Evolutionary conservation across 2,329 filamentous ascomycete species (phyloP).

Genomic region (Xylariaceae sp.): DNA sequence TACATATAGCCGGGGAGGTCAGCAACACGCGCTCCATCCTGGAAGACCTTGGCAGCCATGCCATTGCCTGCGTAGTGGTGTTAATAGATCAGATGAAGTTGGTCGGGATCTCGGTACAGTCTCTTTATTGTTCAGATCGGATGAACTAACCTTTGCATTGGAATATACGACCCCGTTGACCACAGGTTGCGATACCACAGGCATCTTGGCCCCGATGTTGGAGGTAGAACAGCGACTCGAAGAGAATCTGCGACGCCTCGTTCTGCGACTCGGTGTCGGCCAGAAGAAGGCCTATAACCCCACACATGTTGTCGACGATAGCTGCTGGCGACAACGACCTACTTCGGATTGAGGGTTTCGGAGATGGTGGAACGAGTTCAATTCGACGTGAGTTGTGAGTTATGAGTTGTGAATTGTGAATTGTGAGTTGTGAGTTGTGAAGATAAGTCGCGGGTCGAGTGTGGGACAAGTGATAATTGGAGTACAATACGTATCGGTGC

Average conservation of each 20-base stretch:
- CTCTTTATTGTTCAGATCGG: background rate
- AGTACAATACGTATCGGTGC: too few relatives aligned
- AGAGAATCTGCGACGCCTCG: conserved; percentile 17
- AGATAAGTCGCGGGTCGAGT: background rate
- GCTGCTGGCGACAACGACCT: background rate
- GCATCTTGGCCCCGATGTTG: conserved; percentile 40
- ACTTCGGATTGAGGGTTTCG: background rate
- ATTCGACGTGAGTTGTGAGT: background rate
- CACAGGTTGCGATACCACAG: conserved; percentile 68
- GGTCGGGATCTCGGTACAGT: background rate
- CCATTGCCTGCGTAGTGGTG: conserved; percentile 53
- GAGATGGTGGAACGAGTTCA: background rate
- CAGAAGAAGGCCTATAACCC: conserved; percentile 18
- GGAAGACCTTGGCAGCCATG: conserved; percentile 69
- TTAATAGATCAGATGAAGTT: background rate
- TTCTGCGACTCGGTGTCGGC: conserved; percentile 18
- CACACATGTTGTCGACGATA: conserved; percentile 14
- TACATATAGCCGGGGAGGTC: conserved; percentile 68
- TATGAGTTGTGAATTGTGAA: background rate
- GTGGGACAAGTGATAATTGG: background rate
- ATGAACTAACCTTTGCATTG: conserved; percentile 54
- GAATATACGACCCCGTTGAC: conserved; percentile 62
- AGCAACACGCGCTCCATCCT: conserved; percentile 60
- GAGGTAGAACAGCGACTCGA: conserved; percentile 19
- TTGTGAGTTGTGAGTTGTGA: background rate